Base-by-base conservation (phyloP, 2,329 filamentous ascomycete species). In the Trichoderma endophyticum region DNA sequence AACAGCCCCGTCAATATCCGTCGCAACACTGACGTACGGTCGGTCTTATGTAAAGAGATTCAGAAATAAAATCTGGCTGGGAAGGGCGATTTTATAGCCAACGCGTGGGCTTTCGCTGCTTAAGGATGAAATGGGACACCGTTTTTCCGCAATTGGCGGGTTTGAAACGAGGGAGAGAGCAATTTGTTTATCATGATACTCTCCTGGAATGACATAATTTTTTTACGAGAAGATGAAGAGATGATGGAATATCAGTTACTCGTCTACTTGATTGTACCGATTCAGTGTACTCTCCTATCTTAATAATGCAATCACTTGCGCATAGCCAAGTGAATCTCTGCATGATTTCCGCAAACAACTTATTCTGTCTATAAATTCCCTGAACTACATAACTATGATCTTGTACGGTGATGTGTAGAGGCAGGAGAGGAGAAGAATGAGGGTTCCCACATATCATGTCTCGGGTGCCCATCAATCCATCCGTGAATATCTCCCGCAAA, bases 1-100 rank as follows among this genome's bases (percentile, higher is more conserved):
- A 66, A 66, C 7, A 57, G 48, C 48, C 32, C 51, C 6, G 63
- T 66, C 63, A 66, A 66, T 24, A 66, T 66, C 48, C 48, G 63
- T 24, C 63, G 51, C 6, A 57, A 66, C 21, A 28, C 51, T 12
- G 18, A 66, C 26, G 63, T 66, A 4, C 30, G 63, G 32, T 66
- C 63, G 15, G 63, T 66, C 3, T 8, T 36, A 3, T 66, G 63
- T 14, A 28, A 39, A 28, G 48, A 54, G 36, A 28, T 24, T 21
- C 26, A 30, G 11, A 56, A 36, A 18, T n/a, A 36, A 34, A 3
- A 30, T 4, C 14, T 18, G 14, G 15, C 21, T 11, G 14, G 15
- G 48, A 21, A 14, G 21, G 9, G 48, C 6, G 48, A 6, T 14
- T 24, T 54, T 54, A 54, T 54, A 24, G 5, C 21, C 48, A 12